Percentiles rank a stretch among this genome's conserved stretches.
These are phyloP conservation scores for Lumnitzera racemosa DNA, from an alignment of 345 rosid species.

Conservation along the genomic window DNA sequence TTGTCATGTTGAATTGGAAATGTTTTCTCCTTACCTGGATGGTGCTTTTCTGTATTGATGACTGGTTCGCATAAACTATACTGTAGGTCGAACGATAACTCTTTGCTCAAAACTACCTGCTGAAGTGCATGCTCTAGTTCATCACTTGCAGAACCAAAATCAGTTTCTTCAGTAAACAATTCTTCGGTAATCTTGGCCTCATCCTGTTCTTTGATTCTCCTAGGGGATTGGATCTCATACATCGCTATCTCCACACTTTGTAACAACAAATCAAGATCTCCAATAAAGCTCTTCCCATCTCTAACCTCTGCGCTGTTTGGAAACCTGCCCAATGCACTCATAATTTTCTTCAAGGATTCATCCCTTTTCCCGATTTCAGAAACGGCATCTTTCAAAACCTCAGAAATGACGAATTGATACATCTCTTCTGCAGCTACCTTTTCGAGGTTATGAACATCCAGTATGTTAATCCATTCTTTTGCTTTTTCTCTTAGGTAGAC, in stretches of 20 bases:
- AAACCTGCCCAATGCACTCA: not conserved
- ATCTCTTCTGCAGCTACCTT: constrained; percentile 20
- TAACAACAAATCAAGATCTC: too few species aligned
- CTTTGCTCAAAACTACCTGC: not conserved
- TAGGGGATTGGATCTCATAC: too few species aligned
- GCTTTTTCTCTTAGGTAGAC: constrained; percentile 3
- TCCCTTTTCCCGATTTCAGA: not conserved
- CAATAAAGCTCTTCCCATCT: too few species aligned
- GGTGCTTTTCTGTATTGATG: not conserved
- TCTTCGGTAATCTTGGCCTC: not conserved
- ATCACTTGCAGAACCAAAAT: not conserved
- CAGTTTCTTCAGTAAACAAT: not conserved
- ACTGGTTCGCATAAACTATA: too few species aligned
- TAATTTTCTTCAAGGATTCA: constrained; percentile 1
- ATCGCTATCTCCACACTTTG: too few species aligned
- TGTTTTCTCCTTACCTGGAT: constrained; percentile 1
- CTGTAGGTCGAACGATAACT: too few species aligned
- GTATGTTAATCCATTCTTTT: constrained; percentile 9
- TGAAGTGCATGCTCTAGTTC: not conserved
- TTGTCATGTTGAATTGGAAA: not conserved
- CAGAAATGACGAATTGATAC: constrained; percentile 7
- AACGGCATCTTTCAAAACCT: constrained; percentile 16
- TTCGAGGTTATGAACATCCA: constrained; percentile 14
- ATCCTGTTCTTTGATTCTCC: not conserved
- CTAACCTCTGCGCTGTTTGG: too few species aligned